A percentile compares a stretch with the other conserved stretches of the same genome.
These are phyloP conservation scores for Daucus carota DNA, from an alignment of 129 eudicot species.

Conservation along the genomic window DH1_v3.0 NC_030387.2:41355001-41355500, in stretches of 20 bases:
- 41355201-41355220: too few species aligned
- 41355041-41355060: constrained; percentile 80
- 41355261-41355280: background rate
- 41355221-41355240: too few species aligned
- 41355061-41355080: constrained; percentile 63
- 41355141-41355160: background rate
- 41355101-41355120: constrained; percentile 65
- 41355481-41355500: too few species aligned
- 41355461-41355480: too few species aligned
- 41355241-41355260: background rate
- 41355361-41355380: too few species aligned
- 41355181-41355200: too few species aligned
- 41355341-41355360: too few species aligned
- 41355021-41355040: constrained; percentile 64
- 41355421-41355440: too few species aligned
- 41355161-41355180: background rate
- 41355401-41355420: too few species aligned
- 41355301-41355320: background rate
- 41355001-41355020: constrained; percentile 11
- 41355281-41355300: background rate
- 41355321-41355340: too few species aligned
- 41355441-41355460: too few species aligned
- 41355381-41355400: too few species aligned
- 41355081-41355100: constrained; percentile 75
- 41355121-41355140: constrained; percentile 61